Percentiles rank a stretch among this genome's conserved stretches.
Conservation (phyloP, 441 rosid genomes). For the Populus hybrid region DNA sequence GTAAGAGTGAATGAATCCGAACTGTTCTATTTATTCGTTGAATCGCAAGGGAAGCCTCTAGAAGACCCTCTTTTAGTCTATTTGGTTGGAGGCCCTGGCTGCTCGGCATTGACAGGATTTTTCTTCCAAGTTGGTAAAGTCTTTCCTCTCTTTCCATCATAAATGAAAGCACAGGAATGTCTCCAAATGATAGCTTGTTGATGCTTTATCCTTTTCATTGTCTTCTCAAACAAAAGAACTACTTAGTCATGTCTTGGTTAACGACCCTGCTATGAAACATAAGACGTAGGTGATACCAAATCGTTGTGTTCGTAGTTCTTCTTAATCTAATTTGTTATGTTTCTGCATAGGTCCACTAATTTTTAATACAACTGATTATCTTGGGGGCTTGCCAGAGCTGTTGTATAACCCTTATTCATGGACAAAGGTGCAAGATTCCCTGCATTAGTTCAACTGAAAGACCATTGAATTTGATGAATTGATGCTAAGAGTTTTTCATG, state of each 20-base stretch:
- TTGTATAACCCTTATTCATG: conserved; percentile 22
- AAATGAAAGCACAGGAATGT: not conserved
- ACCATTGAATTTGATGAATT: not conserved
- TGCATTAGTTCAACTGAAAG: not conserved
- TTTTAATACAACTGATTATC: conserved; percentile 19
- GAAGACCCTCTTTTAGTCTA: conserved; percentile 30
- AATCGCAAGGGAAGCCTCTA: conserved; percentile 29
- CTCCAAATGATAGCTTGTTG: not conserved
- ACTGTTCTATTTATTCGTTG: conserved; percentile 38
- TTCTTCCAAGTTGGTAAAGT: conserved; percentile 33
- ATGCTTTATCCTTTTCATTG: not conserved
- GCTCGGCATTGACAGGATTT: conserved; percentile 29
- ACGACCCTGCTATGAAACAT: not conserved
- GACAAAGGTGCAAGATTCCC: conserved; percentile 28
- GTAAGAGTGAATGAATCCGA: conserved; percentile 29
- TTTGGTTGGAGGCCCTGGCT: conserved; percentile 39
- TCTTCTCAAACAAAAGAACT: not conserved
- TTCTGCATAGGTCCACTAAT: conserved; percentile 25
- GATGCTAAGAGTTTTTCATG: not conserved
- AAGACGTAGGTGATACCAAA: not conserved
- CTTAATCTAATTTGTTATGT: not conserved
- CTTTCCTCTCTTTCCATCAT: not conserved
- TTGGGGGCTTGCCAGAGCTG: conserved; percentile 30
- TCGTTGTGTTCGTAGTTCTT: not conserved
- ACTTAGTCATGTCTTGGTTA: not conserved